Evolutionary conservation across 257 asterid genomes (phyloP).

Genomic region (Paraleonurus japonicus): DNA sequence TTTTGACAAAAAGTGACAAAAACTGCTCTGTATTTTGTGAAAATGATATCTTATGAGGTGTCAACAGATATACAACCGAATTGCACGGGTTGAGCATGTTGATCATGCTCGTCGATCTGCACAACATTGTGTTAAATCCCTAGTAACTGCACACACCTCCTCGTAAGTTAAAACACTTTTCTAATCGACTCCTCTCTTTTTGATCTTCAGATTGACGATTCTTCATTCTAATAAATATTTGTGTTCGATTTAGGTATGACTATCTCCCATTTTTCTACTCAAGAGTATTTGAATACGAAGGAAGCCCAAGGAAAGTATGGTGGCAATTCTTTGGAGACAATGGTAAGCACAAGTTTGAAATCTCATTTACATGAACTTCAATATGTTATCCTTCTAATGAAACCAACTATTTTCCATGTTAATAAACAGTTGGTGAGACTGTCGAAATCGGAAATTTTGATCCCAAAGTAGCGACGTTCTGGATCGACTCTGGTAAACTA

Average conservation of each 20-base stretch:
- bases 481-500: slow-evolving; percentile 88
- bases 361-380: background rate
- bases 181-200: slow-evolving; percentile 12
- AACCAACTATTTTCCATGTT: slow-evolving; percentile 23
- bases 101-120: slow-evolving; percentile 99
- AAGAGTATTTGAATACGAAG: slow-evolving; percentile 91
- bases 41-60: slow-evolving; percentile 22
- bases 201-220: slow-evolving; percentile 17
- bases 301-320: slow-evolving; percentile 95
- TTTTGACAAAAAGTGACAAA: slow-evolving; percentile 15
- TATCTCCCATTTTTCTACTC: slow-evolving; percentile 95
- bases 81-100: slow-evolving; percentile 90
- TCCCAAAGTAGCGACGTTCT: slow-evolving; percentile 92
- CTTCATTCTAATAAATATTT: background rate
- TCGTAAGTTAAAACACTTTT: slow-evolving; percentile 42
- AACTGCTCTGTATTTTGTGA: background rate
- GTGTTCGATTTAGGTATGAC: slow-evolving; percentile 61
- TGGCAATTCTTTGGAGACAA: slow-evolving; percentile 98
- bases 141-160: slow-evolving; percentile 76
- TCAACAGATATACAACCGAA: slow-evolving; percentile 76
- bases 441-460: slow-evolving; percentile 54
- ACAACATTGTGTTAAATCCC: slow-evolving; percentile 74
- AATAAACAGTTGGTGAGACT: slow-evolving; percentile 76
- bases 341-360: slow-evolving; percentile 36
- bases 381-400: slow-evolving; percentile 1